Base-by-base conservation (phyloP, 352 stramenopile species). In the Phytophthora pseudosyringae region DNA sequence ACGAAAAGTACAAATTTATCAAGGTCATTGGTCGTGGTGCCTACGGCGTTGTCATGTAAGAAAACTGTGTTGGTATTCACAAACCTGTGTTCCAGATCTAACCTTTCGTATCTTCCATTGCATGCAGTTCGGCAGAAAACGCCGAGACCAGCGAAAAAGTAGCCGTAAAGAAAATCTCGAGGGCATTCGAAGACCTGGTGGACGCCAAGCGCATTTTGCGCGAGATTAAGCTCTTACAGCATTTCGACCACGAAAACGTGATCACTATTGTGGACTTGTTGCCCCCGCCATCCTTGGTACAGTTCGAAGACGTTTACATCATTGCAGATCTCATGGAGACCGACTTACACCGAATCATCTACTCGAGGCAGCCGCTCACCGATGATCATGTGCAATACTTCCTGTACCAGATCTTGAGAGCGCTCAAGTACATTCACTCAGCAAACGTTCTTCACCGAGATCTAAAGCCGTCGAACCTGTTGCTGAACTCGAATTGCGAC, bases 141-240 rank as follows among this genome's bases (percentile, higher is more conserved):
- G 67, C 60, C 9, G 85, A 96, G 75, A 89, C 84, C n/a, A 75
- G 71, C 39, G 85, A 94, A 43, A 95, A 95, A 59, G 84, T 95
- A 6, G 89, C 89, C 8, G 90, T 96, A 52, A 97, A 96, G 73
- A 97, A 95, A 67, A 90, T 97, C 45, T 91, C 86, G 38, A 93
- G 88, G 63, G 85, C 86, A 9, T 99, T 99, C 68, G 94, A 98
- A 49, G 97, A 99, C 76, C 91, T 99, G 32, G 97, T 99, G 44
- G 98, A 99, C 73, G 98, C 98, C 38, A 99, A 99, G 77, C 93
- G 98, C 45, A 99, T 99, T 62, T 78, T 99, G 44, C 87, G 97
- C 21, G 98, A 99, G 76, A 98, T 99, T 69, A 96, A 97, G 53
- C 74, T 98, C 36, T 67, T 98, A 44, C 88, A 96, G 64, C 89